phyloP scores from a whole-genome alignment of 495 filamentous ascomycete genomes.

The Ascodesmis nigricans region DNA sequence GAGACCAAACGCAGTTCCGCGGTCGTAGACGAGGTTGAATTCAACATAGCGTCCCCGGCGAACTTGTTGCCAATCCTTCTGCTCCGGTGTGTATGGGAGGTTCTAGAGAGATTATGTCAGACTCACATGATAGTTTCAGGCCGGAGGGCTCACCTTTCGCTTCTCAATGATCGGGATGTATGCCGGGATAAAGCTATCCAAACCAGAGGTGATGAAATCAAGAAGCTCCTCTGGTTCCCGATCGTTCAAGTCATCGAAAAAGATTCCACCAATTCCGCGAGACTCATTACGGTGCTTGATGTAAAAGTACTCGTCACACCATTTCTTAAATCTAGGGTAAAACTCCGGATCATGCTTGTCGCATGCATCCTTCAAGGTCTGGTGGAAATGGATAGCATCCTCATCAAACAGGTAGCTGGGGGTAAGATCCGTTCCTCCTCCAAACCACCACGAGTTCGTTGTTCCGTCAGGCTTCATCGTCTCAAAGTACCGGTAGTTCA shows the following conservation, averaged over 20 bases:
- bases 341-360: constrained; percentile 82
- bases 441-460: constrained; percentile 89
- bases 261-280: constrained; percentile 88
- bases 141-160: constrained; percentile 39
- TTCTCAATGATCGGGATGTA: constrained; percentile 75
- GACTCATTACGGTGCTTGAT: constrained; percentile 74
- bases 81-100: constrained; percentile 58
- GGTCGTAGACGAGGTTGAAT: constrained; percentile 95
- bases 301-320: constrained; percentile 96
- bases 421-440: constrained; percentile 83
- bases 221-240: constrained; percentile 82
- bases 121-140: background rate
- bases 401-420: constrained; percentile 90
- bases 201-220: constrained; percentile 65
- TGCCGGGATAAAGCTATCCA: constrained; percentile 70
- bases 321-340: constrained; percentile 89
- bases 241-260: constrained; percentile 94
- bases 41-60: constrained; percentile 86
- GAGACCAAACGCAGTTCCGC: constrained; percentile 83
- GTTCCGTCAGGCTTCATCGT: constrained; percentile 54
- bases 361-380: constrained; percentile 73
- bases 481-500: constrained; percentile 99
- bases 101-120: constrained; percentile 23
- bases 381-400: constrained; percentile 92
- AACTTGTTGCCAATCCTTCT: constrained; percentile 95